Evolutionary conservation across 371 early-diverging fungal species (phyloP).

Genomic region (Homolaphlyctis polyrhiza): DNA sequence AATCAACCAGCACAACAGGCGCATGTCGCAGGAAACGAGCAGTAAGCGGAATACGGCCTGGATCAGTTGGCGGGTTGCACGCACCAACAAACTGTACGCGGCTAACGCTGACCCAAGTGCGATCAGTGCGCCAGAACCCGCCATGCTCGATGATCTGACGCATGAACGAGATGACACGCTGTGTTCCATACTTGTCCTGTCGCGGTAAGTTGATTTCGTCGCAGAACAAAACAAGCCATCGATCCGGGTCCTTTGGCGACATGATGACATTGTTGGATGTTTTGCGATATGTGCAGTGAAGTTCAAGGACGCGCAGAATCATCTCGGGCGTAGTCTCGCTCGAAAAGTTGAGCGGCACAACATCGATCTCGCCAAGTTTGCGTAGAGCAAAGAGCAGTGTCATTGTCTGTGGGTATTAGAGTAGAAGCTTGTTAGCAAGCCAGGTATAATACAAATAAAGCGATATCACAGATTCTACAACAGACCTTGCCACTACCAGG

Average conservation of each 20-base stretch:
- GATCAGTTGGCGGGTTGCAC: conserved; percentile 99
- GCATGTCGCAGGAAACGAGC: conserved; percentile 96
- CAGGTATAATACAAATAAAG: background rate
- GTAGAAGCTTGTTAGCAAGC: background rate
- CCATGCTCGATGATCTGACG: conserved; percentile 93
- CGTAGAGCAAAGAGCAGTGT: conserved; percentile 94
- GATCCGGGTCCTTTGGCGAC: conserved; percentile 77
- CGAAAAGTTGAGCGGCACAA: conserved; percentile 97
- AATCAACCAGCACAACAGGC: conserved; percentile 96
- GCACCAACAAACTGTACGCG: conserved; percentile 98
- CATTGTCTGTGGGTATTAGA: conserved; percentile 65
- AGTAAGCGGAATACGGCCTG: conserved; percentile 93
- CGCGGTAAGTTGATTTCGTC: conserved; percentile 99
- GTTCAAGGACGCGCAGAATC: conserved; percentile 94
- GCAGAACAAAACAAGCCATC: conserved; percentile 97
- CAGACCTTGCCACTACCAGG: conserved; percentile 93
- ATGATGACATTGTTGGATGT: conserved; percentile 88
- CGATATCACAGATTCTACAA: background rate
- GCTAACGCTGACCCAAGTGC: conserved; percentile 90
- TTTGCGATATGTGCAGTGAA: conserved; percentile 96
- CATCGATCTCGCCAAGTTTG: conserved; percentile 92
- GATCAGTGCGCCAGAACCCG: conserved; percentile 95
- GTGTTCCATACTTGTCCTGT: conserved; percentile 94
- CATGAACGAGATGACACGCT: conserved; percentile 94
- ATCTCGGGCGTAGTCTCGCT: conserved; percentile 95